Evolutionary conservation across 345 rosid genomes (phyloP).

Genomic region (Eucalyptus coolabah): DNA sequence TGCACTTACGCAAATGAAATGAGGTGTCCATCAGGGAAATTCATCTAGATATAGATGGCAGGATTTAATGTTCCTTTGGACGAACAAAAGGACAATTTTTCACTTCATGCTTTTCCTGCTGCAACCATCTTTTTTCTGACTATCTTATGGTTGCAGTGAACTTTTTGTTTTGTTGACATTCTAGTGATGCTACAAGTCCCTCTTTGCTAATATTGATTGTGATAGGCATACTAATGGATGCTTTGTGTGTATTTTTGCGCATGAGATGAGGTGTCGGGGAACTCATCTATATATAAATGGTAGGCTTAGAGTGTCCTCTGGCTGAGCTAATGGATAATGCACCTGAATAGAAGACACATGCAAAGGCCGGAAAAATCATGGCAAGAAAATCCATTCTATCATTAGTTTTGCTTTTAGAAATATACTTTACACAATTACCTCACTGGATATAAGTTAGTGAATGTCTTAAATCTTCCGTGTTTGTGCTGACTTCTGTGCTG

Average conservation of each 20-base stretch:
- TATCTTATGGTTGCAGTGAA: not conserved
- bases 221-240: not conserved
- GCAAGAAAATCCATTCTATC: not conserved
- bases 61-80: not conserved
- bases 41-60: not conserved
- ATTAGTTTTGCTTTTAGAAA: not conserved
- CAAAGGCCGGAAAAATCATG: not conserved
- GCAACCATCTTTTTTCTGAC: not conserved
- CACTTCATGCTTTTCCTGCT: not conserved
- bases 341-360: not conserved
- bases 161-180: not conserved
- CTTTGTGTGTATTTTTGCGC: not conserved
- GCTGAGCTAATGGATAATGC: not conserved
- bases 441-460: not conserved
- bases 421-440: not conserved
- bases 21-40: not conserved
- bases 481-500: not conserved
- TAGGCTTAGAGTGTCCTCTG: not conserved
- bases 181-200: not conserved
- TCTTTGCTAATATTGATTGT: not conserved
- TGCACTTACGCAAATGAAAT: not conserved
- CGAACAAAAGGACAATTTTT: not conserved
- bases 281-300: not conserved
- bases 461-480: not conserved
- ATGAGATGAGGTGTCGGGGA: not conserved